Evolutionary conservation across 139 green algal genomes (phyloP).

Genomic region (Edaphochlamys debaryana): DNA sequence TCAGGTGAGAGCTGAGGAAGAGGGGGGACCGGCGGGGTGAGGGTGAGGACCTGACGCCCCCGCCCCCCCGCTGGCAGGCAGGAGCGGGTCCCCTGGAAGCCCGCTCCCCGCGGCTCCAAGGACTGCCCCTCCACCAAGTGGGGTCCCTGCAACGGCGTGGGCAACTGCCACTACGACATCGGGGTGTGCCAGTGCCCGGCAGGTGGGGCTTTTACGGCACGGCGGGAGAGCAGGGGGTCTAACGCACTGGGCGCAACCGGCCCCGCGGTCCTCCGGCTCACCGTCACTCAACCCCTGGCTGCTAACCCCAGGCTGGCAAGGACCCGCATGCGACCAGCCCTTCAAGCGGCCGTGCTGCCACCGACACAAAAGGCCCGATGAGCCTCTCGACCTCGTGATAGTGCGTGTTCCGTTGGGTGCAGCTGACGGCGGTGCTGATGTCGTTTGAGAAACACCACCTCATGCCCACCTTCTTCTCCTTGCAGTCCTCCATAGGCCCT

Average conservation of each 20-base stretch:
- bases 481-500: not conserved
- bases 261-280: too few species aligned
- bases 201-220: not conserved
- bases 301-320: constrained; percentile 21
- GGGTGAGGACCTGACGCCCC: not conserved
- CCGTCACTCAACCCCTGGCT: too few species aligned
- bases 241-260: too few species aligned
- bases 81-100: constrained; percentile 26
- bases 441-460: too few species aligned
- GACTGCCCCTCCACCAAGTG: constrained; percentile 31
- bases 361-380: not conserved
- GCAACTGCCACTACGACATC: constrained; percentile 39
- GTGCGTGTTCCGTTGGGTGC: not conserved
- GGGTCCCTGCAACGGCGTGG: constrained; percentile 37
- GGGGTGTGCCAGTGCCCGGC: constrained; percentile 34
- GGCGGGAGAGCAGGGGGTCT: too few species aligned
- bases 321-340: not conserved
- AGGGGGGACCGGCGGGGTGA: too few species aligned
- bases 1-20: too few species aligned
- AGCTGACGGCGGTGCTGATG: too few species aligned
- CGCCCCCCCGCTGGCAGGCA: not conserved
- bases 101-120: constrained; percentile 13
- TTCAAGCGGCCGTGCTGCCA: constrained; percentile 18
- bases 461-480: too few species aligned
- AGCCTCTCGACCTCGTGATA: not conserved